Percentiles rank a stretch among this genome's conserved stretches.
Evolutionary conservation across 331 rosid species (phyloP).

Genomic region (Cydonia oblonga): DNA sequence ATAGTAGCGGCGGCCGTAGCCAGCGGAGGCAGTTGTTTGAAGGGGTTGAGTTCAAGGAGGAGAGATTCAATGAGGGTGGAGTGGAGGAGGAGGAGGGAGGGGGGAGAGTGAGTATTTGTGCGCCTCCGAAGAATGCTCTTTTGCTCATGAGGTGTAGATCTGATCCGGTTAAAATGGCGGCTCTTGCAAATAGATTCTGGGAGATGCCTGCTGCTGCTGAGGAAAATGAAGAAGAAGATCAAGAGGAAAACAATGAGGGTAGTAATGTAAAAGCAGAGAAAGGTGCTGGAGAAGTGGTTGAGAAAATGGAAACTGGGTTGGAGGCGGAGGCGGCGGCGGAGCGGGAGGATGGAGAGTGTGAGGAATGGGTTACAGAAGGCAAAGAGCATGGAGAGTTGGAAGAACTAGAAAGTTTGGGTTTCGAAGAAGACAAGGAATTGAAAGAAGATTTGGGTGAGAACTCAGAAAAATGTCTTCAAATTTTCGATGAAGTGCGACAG

Average conservation of each 20-base stretch:
- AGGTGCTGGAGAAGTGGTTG: constrained; percentile 1
- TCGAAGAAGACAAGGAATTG: background rate
- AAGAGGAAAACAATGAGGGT: background rate
- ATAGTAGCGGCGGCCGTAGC: constrained; percentile 18
- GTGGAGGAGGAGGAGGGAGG: constrained; percentile 38
- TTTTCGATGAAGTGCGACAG: background rate
- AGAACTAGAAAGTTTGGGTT: background rate
- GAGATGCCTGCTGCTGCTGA: constrained; percentile 45
- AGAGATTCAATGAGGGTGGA: constrained; percentile 9
- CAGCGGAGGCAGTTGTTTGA: constrained; percentile 64
- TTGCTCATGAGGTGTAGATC: constrained; percentile 95
- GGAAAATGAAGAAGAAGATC: constrained; percentile 8
- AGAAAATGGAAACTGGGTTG: background rate
- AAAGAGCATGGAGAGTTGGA: constrained; percentile 1
- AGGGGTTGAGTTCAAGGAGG: constrained; percentile 56
- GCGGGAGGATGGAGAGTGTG: constrained; percentile 17
- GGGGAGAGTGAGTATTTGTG: constrained; percentile 47
- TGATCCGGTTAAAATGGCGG: constrained; percentile 97
- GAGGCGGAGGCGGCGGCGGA: background rate
- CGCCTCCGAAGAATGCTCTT: constrained; percentile 92
- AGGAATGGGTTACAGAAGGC: constrained; percentile 7
- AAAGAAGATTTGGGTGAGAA: constrained; percentile 8
- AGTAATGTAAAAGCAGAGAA: background rate
- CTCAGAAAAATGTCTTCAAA: background rate
- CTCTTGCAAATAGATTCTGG: constrained; percentile 66